Base-by-base conservation (phyloP, 2,329 filamentous ascomycete species). In the Ambrosiella cleistominuta region DNA sequence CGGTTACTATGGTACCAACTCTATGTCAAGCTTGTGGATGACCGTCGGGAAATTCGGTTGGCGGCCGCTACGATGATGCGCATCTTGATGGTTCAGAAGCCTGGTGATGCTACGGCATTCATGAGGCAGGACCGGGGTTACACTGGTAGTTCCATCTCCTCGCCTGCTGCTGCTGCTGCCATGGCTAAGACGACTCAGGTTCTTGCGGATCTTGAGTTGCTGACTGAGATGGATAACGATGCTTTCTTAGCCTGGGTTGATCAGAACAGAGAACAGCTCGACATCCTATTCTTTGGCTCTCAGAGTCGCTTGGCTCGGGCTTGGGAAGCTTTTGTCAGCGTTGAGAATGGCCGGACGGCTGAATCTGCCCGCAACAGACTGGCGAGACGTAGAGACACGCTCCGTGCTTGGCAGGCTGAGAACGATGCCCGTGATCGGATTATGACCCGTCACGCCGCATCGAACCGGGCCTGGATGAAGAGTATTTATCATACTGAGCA, bases 401-500 rank as follows among this genome's bases (percentile, higher is more conserved):
- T 98, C 4, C 87, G 81, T 66, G 77, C 82, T 60, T 96, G 90
- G 91, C 80, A 86, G 47, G 70, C 75, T 1, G 85, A 91, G 62
- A 82, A 83, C 55, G 70, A 80, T 3, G 76, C 77, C 19, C 78
- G 78, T 8, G 86, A 94, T 15, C 86, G 85, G 62, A 75, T 85
- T 13, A 78, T 90, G 60, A 75, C 85, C 57, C 82, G 82, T n/a
- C 91, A 97, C 65, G 88, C 95, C 65, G 82, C 86, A 63, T 86
- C 88, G 0, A 91, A 93, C 58, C 84, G 81, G 45, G 84, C 91
- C 60, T 98, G 91, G 93, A 86, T 91, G 73, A 88, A 90, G 64
- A 97, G 95, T 65, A 95, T 98, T 45, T 93, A 91, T 68, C 83
- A 85, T 54, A 88, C 91, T 0, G 93, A 98, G 67, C 85, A 93